A percentile compares a stretch with the other conserved stretches of the same genome.
Evolutionary conservation across 2,329 filamentous ascomycete species (phyloP).

Genomic region (Rutstroemia sp.): DNA sequence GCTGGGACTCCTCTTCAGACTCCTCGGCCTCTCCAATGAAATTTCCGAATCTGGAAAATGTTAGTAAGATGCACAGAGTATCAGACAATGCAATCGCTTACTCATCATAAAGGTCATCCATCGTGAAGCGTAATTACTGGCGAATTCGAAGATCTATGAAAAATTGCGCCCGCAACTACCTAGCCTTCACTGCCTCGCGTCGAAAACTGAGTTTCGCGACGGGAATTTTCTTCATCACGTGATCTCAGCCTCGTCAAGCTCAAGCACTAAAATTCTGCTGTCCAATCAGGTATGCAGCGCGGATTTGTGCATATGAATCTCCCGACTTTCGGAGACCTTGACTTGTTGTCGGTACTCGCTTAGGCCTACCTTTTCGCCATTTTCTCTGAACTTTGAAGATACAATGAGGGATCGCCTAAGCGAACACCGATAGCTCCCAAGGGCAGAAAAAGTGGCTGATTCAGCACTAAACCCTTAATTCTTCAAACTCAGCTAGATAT

Average conservation of each 20-base stretch:
- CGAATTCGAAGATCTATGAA: neutral
- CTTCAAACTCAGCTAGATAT: no score
- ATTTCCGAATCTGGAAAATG: constrained; percentile 73
- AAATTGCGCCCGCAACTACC: constrained; percentile 14
- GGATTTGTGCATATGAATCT: no score
- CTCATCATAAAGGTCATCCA: constrained; percentile 99
- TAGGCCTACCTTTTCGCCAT: no score
- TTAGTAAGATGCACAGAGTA: constrained; percentile 13
- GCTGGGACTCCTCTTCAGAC: constrained; percentile 80
- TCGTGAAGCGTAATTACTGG: constrained; percentile 31
- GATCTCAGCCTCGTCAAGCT: constrained; percentile 12
- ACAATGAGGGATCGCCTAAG: no score
- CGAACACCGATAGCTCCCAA: no score
- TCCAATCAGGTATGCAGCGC: neutral
- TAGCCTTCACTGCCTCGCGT: constrained; percentile 14
- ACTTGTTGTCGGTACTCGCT: no score
- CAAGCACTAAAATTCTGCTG: neutral
- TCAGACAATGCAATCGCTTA: constrained; percentile 34
- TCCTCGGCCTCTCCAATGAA: constrained; percentile 92
- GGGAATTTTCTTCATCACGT: constrained; percentile 19
- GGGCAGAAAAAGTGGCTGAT: no score
- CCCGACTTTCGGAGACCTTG: no score
- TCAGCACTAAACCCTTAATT: no score
- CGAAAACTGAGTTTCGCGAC: constrained; percentile 17
- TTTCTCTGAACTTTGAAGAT: no score